A percentile compares a stretch with the other conserved stretches of the same genome.
Conservation (phyloP, 2,329 filamentous ascomycete genomes). For the Fonsecaea monophora region DNA sequence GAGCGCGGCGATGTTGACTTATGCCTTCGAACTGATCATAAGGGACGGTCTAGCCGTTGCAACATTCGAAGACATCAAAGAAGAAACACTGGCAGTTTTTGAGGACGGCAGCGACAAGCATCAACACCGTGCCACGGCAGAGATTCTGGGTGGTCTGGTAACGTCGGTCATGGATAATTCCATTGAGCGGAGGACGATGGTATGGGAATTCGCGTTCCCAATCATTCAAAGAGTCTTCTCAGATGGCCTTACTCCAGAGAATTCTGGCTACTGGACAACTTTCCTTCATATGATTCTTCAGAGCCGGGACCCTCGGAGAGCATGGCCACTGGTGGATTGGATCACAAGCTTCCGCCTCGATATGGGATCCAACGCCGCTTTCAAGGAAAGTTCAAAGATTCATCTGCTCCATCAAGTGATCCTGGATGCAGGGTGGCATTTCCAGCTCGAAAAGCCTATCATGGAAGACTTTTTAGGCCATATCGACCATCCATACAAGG, state of each 20-base stretch:
- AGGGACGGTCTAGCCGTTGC: conserved; percentile 73
- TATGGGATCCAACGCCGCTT: conserved; percentile 93
- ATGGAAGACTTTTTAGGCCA: conserved; percentile 87
- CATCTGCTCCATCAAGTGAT: conserved; percentile 88
- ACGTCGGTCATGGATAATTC: conserved; percentile 80
- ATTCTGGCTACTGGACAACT: conserved; percentile 91
- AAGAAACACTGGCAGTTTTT: conserved; percentile 77
- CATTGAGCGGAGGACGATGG: conserved; percentile 71
- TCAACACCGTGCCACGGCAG: conserved; percentile 92
- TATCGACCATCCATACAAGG: conserved; percentile 97
- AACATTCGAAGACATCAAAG: conserved; percentile 86
- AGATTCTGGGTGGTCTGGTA: conserved; percentile 87
- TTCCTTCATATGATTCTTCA: conserved; percentile 90
- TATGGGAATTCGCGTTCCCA: conserved; percentile 91
- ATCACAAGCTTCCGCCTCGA: conserved; percentile 87
- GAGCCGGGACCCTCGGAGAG: conserved; percentile 85
- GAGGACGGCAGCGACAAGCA: conserved; percentile 96
- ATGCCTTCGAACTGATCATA: conserved; percentile 88
- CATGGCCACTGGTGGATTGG: conserved; percentile 83
- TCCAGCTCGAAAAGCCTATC: conserved; percentile 86
- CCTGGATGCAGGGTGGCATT: conserved; percentile 92
- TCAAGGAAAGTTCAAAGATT: conserved; percentile 98
- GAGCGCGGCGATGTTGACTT: conserved; percentile 83
- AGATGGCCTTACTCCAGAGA: conserved; percentile 94
- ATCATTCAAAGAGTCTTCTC: conserved; percentile 84